Conservation (phyloP, 2,329 filamentous ascomycete genomes). For the Cladosporium colombiae region DNA sequence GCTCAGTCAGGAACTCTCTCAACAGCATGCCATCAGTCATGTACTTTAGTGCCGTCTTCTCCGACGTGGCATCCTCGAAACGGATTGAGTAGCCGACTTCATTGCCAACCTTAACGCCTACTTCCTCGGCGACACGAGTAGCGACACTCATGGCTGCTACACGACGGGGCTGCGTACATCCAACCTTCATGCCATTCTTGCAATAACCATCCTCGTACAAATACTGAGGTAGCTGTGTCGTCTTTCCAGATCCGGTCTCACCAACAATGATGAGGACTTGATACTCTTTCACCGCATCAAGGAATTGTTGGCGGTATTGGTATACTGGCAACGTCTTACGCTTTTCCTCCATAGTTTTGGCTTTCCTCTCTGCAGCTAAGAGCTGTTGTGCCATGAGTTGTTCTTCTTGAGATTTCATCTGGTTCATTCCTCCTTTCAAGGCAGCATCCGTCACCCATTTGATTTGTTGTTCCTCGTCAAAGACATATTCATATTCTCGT, state of each 20-base stretch:
- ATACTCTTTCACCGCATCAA: conserved; percentile 81
- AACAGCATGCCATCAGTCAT: conserved; percentile 97
- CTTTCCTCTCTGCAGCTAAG: conserved; percentile 84
- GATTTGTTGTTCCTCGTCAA: conserved; percentile 86
- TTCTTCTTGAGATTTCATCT: conserved; percentile 72
- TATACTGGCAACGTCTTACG: conserved; percentile 89
- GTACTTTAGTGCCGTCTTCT: conserved; percentile 91
- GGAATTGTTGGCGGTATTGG: conserved; percentile 78
- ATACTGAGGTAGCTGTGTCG: conserved; percentile 92
- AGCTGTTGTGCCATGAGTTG: conserved; percentile 76
- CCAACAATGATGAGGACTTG: conserved; percentile 91
- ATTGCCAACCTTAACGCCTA: conserved; percentile 83
- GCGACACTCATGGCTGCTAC: conserved; percentile 98
- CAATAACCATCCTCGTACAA: conserved; percentile 89
- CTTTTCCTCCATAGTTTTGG: conserved; percentile 85
- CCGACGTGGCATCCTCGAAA: conserved; percentile 88
- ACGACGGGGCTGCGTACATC: conserved; percentile 89
- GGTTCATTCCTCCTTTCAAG: conserved; percentile 69
- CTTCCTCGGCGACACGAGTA: conserved; percentile 92
- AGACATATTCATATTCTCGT: conserved; percentile 86
- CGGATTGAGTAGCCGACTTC: conserved; percentile 94
- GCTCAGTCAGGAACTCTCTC: conserved; percentile 85
- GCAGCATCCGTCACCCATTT: conserved; percentile 77
- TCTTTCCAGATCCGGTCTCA: conserved; percentile 94
- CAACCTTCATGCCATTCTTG: conserved; percentile 79